phyloP scores from a whole-genome alignment of 768 basidiomycete genomes.

The Hericium coralloides region DNA sequence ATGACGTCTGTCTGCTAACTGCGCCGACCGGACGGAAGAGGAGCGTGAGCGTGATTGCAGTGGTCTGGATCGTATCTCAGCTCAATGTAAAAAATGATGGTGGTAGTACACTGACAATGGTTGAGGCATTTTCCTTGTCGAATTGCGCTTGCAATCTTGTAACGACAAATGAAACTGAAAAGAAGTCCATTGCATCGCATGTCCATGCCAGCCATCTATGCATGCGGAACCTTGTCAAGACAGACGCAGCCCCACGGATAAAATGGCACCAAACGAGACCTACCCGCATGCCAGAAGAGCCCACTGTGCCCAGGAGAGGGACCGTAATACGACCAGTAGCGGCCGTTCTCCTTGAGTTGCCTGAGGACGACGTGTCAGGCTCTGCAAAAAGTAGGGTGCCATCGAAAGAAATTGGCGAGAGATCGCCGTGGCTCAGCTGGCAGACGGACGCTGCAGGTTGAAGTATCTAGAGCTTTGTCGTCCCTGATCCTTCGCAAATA shows the following conservation, averaged over 20 bases:
- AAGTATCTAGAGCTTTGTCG: no score
- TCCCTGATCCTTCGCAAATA: no score
- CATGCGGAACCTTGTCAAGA: background rate
- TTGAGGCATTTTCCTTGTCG: constrained; percentile 22
- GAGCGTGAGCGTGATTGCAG: constrained; percentile 84
- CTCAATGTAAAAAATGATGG: background rate
- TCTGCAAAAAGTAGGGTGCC: constrained; percentile 10
- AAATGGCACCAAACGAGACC: background rate
- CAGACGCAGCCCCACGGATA: background rate
- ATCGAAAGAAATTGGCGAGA: background rate
- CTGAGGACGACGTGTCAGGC: constrained; percentile 5
- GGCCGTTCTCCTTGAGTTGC: constrained; percentile 16
- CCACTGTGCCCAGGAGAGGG: constrained; percentile 40
- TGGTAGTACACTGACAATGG: constrained; percentile 31
- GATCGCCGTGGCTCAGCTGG: no score
- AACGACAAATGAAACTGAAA: constrained; percentile 61
- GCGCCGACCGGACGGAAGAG: constrained; percentile 83
- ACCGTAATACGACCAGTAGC: constrained; percentile 29
- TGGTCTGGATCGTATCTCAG: constrained; percentile 34
- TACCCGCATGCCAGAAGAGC: constrained; percentile 50
- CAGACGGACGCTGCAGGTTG: no score
- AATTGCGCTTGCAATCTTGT: constrained; percentile 41
- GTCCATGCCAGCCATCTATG: constrained; percentile 79
- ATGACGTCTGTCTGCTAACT: constrained; percentile 23
- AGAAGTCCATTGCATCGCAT: constrained; percentile 82